These are phyloP conservation scores for Russula ochroleuca DNA, from an alignment of 768 basidiomycete genomes.

Conservation along the genomic window DNA sequence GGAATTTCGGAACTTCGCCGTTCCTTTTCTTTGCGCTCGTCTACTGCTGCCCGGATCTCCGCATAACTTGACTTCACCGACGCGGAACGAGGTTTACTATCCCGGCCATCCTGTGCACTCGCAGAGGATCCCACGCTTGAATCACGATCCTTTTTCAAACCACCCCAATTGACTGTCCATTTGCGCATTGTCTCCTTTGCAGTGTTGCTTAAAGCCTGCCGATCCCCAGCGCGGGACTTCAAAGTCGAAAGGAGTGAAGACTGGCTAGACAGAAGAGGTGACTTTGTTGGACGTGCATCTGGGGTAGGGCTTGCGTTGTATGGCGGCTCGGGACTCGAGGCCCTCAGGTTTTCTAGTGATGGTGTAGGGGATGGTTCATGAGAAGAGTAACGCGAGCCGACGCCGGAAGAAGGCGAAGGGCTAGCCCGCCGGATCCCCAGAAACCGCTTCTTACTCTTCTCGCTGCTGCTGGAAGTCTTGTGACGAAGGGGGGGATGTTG, in stretches of 20 bases:
- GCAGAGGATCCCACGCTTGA: constrained; percentile 15
- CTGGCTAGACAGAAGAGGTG: constrained; percentile 6
- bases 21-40: constrained; percentile 49
- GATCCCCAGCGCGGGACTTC: constrained; percentile 73
- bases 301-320: background rate
- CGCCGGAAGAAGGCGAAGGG: constrained; percentile 15
- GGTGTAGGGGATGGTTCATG: constrained; percentile 18
- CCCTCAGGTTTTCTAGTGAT: constrained; percentile 15
- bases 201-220: constrained; percentile 77
- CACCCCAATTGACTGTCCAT: constrained; percentile 83
- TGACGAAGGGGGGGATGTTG: constrained; percentile 18
- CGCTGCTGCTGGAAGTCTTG: constrained; percentile 17
- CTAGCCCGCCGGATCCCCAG: constrained; percentile 17
- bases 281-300: constrained; percentile 2
- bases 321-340: constrained; percentile 6
- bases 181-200: constrained; percentile 89
- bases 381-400: constrained; percentile 19
- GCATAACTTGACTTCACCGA: constrained; percentile 54
- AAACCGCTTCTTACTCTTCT: constrained; percentile 24
- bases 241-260: constrained; percentile 60
- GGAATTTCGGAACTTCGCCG: constrained; percentile 28
- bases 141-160: constrained; percentile 50
- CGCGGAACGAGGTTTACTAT: constrained; percentile 1
- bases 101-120: constrained; percentile 25
- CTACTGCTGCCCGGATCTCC: constrained; percentile 72